phyloP scores from a whole-genome alignment of 108 stramenopile genomes.

The Cylindrotheca fusiformis region DNA sequence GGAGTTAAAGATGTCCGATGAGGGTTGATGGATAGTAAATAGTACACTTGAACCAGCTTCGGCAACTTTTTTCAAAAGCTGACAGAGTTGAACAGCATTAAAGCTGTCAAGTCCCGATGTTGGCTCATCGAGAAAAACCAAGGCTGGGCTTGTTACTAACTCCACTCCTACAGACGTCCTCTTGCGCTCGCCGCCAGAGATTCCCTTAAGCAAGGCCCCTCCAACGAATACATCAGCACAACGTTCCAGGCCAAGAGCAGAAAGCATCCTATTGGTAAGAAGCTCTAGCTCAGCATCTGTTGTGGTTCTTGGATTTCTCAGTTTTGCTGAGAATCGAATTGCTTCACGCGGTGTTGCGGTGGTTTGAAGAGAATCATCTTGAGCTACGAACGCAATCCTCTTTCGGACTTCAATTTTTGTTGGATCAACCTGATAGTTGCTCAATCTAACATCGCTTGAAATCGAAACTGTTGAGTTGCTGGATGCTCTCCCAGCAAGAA shows the following conservation, averaged over 20 bases:
- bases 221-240: conserved; percentile 71
- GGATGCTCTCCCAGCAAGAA: conserved; percentile 51
- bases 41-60: conserved; percentile 51
- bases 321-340: conserved; percentile 70
- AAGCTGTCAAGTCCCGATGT: conserved; percentile 73
- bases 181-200: conserved; percentile 64
- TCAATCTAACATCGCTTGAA: conserved; percentile 35
- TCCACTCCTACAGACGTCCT: conserved; percentile 55
- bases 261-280: conserved; percentile 65
- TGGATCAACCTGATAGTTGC: conserved; percentile 41
- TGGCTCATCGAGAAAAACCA: conserved; percentile 74
- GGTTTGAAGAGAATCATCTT: conserved; percentile 73
- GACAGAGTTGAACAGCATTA: conserved; percentile 55
- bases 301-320: conserved; percentile 52
- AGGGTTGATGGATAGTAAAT: conserved; percentile 84
- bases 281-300: conserved; percentile 49
- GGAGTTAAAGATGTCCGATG: conserved; percentile 56
- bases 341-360: conserved; percentile 83
- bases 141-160: conserved; percentile 39
- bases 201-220: conserved; percentile 51
- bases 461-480: conserved; percentile 23
- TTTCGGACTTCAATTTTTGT: conserved; percentile 31
- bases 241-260: conserved; percentile 57
- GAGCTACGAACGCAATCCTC: conserved; percentile 80
- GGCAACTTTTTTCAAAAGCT: conserved; percentile 63